These are phyloP conservation scores for Amoebophrya sp. DNA, from an alignment of 169 alveolate genomes.

Conservation along the genomic window DNA sequence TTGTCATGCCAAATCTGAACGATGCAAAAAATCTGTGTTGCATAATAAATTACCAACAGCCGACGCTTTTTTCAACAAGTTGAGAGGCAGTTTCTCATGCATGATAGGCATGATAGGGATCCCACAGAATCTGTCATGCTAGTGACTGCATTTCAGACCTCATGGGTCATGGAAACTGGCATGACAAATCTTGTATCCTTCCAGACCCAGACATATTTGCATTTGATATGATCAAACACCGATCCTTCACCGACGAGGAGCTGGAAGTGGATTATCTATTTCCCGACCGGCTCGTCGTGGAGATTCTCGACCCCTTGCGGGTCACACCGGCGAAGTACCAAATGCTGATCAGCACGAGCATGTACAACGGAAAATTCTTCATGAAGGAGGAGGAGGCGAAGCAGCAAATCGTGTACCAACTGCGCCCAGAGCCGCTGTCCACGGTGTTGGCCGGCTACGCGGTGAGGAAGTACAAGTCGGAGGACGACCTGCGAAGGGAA, in stretches of 20 bases:
- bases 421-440: neutral
- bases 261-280: neutral
- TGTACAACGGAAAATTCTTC: neutral
- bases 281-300: conserved; percentile 11
- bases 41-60: too few species aligned
- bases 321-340: neutral
- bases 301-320: neutral
- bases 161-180: too few species aligned
- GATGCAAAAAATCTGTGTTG: too few species aligned
- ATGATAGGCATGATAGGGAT: too few species aligned
- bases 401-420: neutral
- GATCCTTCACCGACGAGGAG: neutral
- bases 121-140: too few species aligned
- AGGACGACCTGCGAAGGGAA: neutral
- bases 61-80: too few species aligned
- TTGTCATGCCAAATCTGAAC: too few species aligned
- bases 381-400: neutral
- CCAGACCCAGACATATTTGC: too few species aligned
- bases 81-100: too few species aligned
- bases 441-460: neutral
- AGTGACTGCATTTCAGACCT: too few species aligned
- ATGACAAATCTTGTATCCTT: too few species aligned
- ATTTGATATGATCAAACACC: too few species aligned
- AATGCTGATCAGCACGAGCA: neutral
- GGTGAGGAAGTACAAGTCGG: neutral